Base-by-base conservation (phyloP, 305 asterid species). In the Fraxinus dipetala region DNA sequence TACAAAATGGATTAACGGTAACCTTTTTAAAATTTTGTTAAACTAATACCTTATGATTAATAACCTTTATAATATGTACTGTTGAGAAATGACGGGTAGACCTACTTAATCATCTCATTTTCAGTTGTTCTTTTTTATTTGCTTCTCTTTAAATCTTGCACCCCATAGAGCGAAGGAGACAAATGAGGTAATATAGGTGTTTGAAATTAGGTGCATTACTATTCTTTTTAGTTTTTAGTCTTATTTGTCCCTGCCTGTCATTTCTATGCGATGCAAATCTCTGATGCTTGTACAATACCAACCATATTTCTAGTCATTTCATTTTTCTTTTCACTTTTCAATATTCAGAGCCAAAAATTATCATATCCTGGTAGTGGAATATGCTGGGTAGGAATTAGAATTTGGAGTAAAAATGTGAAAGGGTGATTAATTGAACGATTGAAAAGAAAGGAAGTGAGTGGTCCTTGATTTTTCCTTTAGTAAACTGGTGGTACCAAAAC, bases 201-300 rank as follows among this genome's bases (percentile, higher is more conserved):
- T 30, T 30, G 31, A 30, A 30, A 30, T 30, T 30, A 30, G 31
- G 31, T 1, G 31, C 31, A 2, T 30, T 30, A 30, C 31, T 2
- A 30, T 30, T 30, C 31, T 30, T 30, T 30, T 30, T 30, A 30
- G 31, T 80, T 54, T 22, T 79, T 78, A 59, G 28, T 75, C 73
- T 20, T 51, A 22, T 51, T 72, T 30, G 79, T 26, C 80, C 45
- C 30, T 80, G 48, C 61, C 63, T 83, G 78, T 14, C 51, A 61
- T 32, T 38, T 75, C 77, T 81, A 40, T 56, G 84, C 45, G 63
- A 82, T 81, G 89, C 87, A 56, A 84, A 78, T 83, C 82, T 79
- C 80, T 79, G 89, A 34, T 76, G 72, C 80, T 86, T 74, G 82
- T 79, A 78, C 84, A 70, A 63, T 79, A 54, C 83, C 85, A 76